phyloP scores from a whole-genome alignment of 257 asterid species.

The Fraxinus pennsylvanica region DNA sequence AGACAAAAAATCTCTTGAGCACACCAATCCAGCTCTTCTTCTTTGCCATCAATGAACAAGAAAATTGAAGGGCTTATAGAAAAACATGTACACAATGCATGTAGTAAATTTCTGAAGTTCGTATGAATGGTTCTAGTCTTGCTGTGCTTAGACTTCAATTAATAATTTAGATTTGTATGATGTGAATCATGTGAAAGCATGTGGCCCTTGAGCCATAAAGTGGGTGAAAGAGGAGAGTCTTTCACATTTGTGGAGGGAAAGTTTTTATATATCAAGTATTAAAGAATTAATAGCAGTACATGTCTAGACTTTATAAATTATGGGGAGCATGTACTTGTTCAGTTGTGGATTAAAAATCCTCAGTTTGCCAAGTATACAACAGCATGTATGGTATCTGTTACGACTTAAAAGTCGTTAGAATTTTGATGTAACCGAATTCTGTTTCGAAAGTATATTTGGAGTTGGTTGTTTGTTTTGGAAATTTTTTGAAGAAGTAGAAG shows the following conservation, averaged over 20 bases:
- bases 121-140: constrained; percentile 16
- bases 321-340: constrained; percentile 17
- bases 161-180: constrained; percentile 34
- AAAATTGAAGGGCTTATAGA: constrained; percentile 17
- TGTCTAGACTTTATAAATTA: constrained; percentile 24
- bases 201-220: constrained; percentile 51
- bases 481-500: too few species aligned
- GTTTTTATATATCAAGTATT: neutral
- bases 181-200: constrained; percentile 53
- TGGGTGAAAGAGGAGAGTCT: constrained; percentile 26
- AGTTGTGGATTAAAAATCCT: constrained; percentile 21
- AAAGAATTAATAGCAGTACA: constrained; percentile 13
- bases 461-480: too few species aligned
- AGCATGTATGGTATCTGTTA: neutral
- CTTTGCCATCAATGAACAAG: constrained; percentile 53
- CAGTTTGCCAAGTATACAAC: constrained; percentile 1
- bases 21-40: constrained; percentile 68
- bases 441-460: too few species aligned
- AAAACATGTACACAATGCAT: constrained; percentile 19
- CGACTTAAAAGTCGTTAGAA: neutral
- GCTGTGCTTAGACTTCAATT: constrained; percentile 35
- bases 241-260: constrained; percentile 36
- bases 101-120: constrained; percentile 23
- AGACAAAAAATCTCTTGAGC: constrained; percentile 50
- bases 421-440: too few species aligned